Percentiles rank a stretch among this genome's conserved stretches.
These are phyloP conservation scores for Nitzschia inconspicua DNA, from an alignment of 108 stramenopile species.

Conservation along the genomic window DNA sequence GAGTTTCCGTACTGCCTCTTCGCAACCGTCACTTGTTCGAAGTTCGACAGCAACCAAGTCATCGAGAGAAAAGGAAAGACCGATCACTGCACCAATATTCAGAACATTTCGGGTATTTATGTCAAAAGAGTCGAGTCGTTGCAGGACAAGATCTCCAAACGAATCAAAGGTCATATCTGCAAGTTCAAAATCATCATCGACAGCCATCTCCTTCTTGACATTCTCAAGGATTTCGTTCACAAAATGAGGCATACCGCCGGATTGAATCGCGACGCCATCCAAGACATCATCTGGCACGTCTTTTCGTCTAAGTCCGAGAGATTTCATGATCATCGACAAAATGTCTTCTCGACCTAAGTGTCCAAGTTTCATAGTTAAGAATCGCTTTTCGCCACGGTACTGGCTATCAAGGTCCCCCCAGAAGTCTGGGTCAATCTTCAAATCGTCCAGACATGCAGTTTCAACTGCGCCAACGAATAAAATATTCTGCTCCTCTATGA, in stretches of 20 bases:
- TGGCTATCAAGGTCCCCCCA: constrained; percentile 41
- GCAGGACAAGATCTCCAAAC: constrained; percentile 48
- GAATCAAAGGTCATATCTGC: constrained; percentile 11
- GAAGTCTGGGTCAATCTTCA: constrained; percentile 39
- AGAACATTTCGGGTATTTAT: constrained; percentile 41
- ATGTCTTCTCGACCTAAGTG: constrained; percentile 49
- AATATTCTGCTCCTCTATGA: constrained; percentile 44
- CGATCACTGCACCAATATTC: constrained; percentile 60
- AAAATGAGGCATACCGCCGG: constrained; percentile 70
- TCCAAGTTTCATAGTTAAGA: constrained; percentile 37
- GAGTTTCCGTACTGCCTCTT: constrained; percentile 20
- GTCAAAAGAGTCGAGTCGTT: constrained; percentile 56
- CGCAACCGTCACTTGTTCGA: constrained; percentile 21
- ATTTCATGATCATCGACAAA: constrained; percentile 37
- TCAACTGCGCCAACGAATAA: constrained; percentile 52
- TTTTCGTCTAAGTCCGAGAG: constrained; percentile 25
- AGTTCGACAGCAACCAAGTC: constrained; percentile 48
- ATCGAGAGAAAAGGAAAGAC: constrained; percentile 41
- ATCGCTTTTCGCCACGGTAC: constrained; percentile 18
- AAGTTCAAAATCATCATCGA: constrained; percentile 11
- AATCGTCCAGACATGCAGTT: constrained; percentile 12
- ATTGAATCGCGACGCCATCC: constrained; percentile 38
- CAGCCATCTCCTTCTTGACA: constrained; percentile 8
- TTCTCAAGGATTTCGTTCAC: constrained; percentile 51
- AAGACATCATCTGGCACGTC: constrained; percentile 44